Evolutionary conservation across 2,329 filamentous ascomycete species (phyloP).

Genomic region (Penicillium sp.): DNA sequence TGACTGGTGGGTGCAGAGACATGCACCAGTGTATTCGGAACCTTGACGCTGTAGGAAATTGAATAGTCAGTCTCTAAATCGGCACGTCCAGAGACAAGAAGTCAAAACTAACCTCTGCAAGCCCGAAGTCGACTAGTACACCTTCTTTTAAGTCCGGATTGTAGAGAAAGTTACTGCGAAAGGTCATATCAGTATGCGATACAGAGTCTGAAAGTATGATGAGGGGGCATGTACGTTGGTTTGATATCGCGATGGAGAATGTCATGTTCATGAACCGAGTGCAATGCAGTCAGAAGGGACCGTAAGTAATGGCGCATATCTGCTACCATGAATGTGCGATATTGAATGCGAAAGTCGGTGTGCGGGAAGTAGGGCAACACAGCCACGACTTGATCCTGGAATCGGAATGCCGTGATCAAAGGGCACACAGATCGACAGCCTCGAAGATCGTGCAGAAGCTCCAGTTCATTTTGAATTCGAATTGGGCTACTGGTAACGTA

Average conservation of each 20-base stretch:
- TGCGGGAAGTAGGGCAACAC: slow-evolving; percentile 95
- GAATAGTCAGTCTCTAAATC: slow-evolving; percentile 5
- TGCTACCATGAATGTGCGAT: slow-evolving; percentile 79
- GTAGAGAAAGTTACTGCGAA: slow-evolving; percentile 77
- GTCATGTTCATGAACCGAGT: slow-evolving; percentile 75
- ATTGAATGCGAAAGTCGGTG: slow-evolving; percentile 88
- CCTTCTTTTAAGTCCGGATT: slow-evolving; percentile 73
- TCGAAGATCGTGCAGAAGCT: slow-evolving; percentile 83
- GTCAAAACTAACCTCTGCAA: slow-evolving; percentile 65
- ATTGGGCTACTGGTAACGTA: slow-evolving; percentile 95
- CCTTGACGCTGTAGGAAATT: slow-evolving; percentile 55
- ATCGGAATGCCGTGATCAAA: slow-evolving; percentile 93
- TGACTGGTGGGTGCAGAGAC: slow-evolving; percentile 71
- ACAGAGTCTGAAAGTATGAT: not conserved
- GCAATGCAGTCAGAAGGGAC: slow-evolving; percentile 81
- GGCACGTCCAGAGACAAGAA: not conserved
- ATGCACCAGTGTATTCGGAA: slow-evolving; percentile 51
- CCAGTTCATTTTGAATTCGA: slow-evolving; percentile 93
- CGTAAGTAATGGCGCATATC: slow-evolving; percentile 90
- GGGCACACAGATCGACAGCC: slow-evolving; percentile 85
- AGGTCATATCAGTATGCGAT: slow-evolving; percentile 1
- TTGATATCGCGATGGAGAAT: slow-evolving; percentile 97
- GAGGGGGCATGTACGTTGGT: slow-evolving; percentile 60
- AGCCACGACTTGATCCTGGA: slow-evolving; percentile 91
- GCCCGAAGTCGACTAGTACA: slow-evolving; percentile 97